phyloP scores from a whole-genome alignment of 352 stramenopile species.

The Phytopythium aichiense region DNA sequence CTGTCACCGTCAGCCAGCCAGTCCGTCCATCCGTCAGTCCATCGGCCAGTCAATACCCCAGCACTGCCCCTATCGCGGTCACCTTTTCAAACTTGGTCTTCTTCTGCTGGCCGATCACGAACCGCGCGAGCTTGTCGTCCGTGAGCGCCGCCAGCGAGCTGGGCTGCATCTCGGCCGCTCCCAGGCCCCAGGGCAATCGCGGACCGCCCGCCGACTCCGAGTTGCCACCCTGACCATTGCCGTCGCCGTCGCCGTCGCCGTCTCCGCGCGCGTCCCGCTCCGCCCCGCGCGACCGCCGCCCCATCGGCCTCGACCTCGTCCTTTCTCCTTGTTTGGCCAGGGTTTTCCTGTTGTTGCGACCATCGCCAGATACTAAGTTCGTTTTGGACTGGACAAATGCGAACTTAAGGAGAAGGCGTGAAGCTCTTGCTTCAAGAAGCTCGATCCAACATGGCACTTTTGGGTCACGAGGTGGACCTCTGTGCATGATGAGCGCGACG shows the following conservation, averaged over 20 bases:
- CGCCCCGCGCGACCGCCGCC: conserved; percentile 1
- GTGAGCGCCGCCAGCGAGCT: conserved; percentile 62
- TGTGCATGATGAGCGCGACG: no score
- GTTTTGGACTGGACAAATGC: background rate
- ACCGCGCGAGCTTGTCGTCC: conserved; percentile 76
- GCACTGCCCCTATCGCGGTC: background rate
- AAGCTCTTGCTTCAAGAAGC: no score
- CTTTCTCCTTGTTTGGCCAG: background rate
- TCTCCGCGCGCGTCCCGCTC: background rate
- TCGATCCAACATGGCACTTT: background rate
- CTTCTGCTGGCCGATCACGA: conserved; percentile 73
- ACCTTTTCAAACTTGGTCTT: conserved; percentile 89
- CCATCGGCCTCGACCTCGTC: background rate
- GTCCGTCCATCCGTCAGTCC: background rate
- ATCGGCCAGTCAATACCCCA: background rate
- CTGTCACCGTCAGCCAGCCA: conserved; percentile 13
- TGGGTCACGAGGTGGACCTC: background rate
- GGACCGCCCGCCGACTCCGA: background rate
- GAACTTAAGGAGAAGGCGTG: background rate
- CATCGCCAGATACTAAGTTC: background rate
- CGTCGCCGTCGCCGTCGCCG: background rate
- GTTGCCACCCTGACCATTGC: background rate
- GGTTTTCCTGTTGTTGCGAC: background rate
- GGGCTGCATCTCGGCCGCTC: conserved; percentile 60
- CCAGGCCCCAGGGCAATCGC: conserved; percentile 58